Evolutionary conservation across 1,284 basidiomycete genomes (phyloP), one percentile per base, ranked within the genome.

Genomic region (Irpex rosettiformis): DNA sequence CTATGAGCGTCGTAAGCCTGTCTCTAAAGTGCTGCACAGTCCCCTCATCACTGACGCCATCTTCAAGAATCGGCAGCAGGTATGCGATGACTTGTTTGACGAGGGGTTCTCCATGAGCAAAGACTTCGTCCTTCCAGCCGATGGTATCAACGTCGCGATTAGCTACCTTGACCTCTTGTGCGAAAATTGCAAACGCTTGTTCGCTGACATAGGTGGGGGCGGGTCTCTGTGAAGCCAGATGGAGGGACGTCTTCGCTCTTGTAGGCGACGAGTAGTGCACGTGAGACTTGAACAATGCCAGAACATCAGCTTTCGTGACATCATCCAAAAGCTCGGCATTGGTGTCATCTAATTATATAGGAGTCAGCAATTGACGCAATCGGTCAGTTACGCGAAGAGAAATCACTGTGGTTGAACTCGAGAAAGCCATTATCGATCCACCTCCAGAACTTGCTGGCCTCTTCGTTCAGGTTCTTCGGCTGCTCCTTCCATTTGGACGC

Each of bases 191-290:
- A 30, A 85, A 82, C 3, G 91, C 89, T 2, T 79, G 78, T 3
- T 75, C 67, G 68, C 88, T 91, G 69, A 95, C 84, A 63, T 83
- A 85, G 64, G 77, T 78, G 3, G 79, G 72, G 6, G 73, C 78
- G 3, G 82, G 77, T 67, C 84, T 88, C 66, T 86, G 85, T 3
- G 93, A 93, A 52, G 78, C 75, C 70, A 93, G 76, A 66, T 97
- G 94, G 16, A 94, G 76, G 0, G 94, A 93, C 27, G 96, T 73
- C 72, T 96, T 96, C 37, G 86, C 78, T 45, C 93, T 84, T 2
- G 77, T 79, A 28, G 77, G 63, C 0, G 91, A 92, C 0, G 81
- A 82, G 1, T 89, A 89, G 70, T 94, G 87, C 49, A 94, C 82
- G 58, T 82, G 80, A 24, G 78, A 75, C 61, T 83, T 76, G 80